Conservation (phyloP, 73 alveolate species). For the Symbiodinium pilosum region DNA sequence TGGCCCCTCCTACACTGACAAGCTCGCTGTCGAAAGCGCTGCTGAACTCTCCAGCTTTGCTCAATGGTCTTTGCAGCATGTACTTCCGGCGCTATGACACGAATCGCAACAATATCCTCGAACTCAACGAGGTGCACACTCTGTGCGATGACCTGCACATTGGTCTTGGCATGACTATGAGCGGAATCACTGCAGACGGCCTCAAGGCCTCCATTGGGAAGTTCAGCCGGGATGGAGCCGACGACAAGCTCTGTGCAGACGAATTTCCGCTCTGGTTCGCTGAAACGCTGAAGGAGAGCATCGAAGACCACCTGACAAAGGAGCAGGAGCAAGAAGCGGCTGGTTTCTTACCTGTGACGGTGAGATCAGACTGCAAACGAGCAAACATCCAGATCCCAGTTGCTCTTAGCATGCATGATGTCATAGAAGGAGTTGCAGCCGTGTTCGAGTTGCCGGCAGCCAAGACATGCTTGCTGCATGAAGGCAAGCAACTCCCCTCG, state of each 20-base stretch:
- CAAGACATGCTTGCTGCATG: conserved; percentile 34
- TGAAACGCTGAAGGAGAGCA: conserved; percentile 62
- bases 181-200: conserved; percentile 42
- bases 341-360: conserved; percentile 29
- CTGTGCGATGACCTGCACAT: conserved; percentile 73
- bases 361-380: conserved; percentile 20
- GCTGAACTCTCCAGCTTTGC: conserved; percentile 72
- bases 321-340: background rate
- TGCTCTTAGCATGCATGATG: conserved; percentile 44
- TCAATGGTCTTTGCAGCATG: conserved; percentile 52
- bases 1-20: conserved; percentile 70
- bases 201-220: conserved; percentile 40
- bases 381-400: conserved; percentile 49
- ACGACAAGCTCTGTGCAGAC: conserved; percentile 30
- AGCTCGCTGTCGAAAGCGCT: conserved; percentile 63
- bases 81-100: conserved; percentile 69
- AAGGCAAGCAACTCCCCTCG: conserved; percentile 5
- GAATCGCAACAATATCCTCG: conserved; percentile 66
- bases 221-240: conserved; percentile 38
- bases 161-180: conserved; percentile 73
- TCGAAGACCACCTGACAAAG: background rate
- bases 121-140: conserved; percentile 60
- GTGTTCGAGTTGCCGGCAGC: conserved; percentile 65
- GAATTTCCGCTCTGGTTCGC: conserved; percentile 69
- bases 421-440: conserved; percentile 61